Base-by-base conservation (phyloP, 2,329 filamentous ascomycete species). In the Hymenoscyphus albidus region DNA sequence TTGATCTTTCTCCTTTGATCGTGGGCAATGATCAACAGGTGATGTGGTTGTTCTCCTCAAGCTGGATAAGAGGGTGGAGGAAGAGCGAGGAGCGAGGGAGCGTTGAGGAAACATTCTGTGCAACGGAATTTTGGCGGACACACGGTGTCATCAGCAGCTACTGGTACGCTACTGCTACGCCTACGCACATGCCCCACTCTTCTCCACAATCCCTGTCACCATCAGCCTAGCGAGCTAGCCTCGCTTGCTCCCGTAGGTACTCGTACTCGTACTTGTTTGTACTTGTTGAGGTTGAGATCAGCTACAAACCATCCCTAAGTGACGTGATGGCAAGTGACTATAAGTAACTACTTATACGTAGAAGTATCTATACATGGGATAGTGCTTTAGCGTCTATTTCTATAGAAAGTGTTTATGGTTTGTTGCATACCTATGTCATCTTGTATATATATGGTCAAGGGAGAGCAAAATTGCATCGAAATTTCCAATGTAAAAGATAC, bases 1-100 rank as follows among this genome's bases (percentile, higher is more conserved):
- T 63, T 64, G 16, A 68, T 64, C 65, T 13, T 64, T 61, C n/a
- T 65, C 69, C 71, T 72, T 73, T 72, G 69, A 73, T 69, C 67
- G 31, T 38, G 56, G 59, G 7, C 51, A 65, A 22, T 58, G 69
- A 70, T 69, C 70, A 72, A 72, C 69, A 70, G 68, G 69, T 66
- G 61, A 67, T 61, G 67, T 54, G 48, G 48, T 67, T 66, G 63
- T 61, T 61, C 61, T 67, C 54, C 38, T 58, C 40, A 35, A 62
- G 35, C 42, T 39, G 55, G 54, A 38, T 10, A 35, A 54, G 55
- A 64, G 16, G 32, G 58, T 27, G 42, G 42, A 7, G 18, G 58
- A 54, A 16, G 42, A 7, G 18, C 18, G 44, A 22, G 44, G 27
- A 27, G 27, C 27, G 27, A 27, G 27, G 27, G 27, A 27, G 27